Evolutionary conservation across 768 basidiomycete species (phyloP).

Genomic region (Clavulina sp.): DNA sequence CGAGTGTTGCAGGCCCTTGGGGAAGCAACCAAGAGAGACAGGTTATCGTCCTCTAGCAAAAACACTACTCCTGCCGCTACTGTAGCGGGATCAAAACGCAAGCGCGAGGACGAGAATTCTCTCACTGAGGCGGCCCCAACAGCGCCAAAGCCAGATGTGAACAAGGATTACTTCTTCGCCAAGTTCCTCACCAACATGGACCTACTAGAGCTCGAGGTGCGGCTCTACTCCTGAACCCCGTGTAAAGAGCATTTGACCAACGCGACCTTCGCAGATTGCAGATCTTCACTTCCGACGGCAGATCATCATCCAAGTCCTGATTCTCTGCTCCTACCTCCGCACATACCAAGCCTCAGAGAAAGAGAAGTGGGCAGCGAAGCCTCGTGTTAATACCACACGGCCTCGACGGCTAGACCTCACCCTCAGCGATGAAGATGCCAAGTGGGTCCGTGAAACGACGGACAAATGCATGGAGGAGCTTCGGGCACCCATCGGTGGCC

Average conservation of each 20-base stretch:
- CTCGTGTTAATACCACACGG: too few relatives aligned
- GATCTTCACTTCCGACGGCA: slow-evolving; percentile 89
- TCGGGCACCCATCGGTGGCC: not conserved
- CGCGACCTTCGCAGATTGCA: slow-evolving; percentile 38
- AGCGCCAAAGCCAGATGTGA: too few relatives aligned
- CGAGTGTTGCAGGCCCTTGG: slow-evolving; percentile 64
- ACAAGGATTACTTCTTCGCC: slow-evolving; percentile 72
- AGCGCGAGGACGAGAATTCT: slow-evolving; percentile 28
- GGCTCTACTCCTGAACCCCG: not conserved
- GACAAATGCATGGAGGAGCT: slow-evolving; percentile 6
- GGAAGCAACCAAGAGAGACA: slow-evolving; percentile 76
- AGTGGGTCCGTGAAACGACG: slow-evolving; percentile 6
- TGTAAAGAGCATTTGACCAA: not conserved
- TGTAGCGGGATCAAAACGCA: slow-evolving; percentile 23
- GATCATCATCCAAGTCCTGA: slow-evolving; percentile 52
- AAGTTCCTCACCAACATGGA: slow-evolving; percentile 85
- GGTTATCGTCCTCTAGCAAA: slow-evolving; percentile 71
- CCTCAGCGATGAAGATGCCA: slow-evolving; percentile 5
- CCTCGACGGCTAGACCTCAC: slow-evolving; percentile 9
- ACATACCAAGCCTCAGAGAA: slow-evolving; percentile 8
- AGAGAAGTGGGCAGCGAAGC: not conserved
- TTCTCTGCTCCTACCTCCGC: slow-evolving; percentile 16
- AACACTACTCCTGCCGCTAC: slow-evolving; percentile 16
- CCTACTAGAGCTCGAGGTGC: slow-evolving; percentile 70
- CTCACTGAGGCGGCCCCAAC: not conserved